Evolutionary conservation across 768 basidiomycete genomes (phyloP).

Genomic region (Cantharellus anzutake): DNA sequence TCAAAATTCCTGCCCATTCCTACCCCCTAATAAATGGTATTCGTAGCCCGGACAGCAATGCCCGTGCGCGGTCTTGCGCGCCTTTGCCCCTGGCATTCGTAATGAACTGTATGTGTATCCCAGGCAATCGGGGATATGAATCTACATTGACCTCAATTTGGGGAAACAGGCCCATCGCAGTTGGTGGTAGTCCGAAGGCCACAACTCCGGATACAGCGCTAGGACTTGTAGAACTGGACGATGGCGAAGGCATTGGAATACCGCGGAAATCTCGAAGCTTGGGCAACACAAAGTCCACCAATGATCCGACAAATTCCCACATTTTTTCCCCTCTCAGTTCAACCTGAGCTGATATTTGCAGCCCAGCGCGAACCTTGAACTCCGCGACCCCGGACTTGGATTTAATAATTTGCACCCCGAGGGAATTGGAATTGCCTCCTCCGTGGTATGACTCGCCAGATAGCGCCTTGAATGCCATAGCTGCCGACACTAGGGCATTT

Average conservation of each 20-base stretch:
- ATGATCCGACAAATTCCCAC: slow-evolving; percentile 80
- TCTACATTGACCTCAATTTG: slow-evolving; percentile 81
- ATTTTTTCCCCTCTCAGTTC: slow-evolving; percentile 79
- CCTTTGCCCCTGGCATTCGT: slow-evolving; percentile 78
- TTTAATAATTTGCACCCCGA: slow-evolving; percentile 53
- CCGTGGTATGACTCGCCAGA: slow-evolving; percentile 63
- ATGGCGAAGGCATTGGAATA: slow-evolving; percentile 54
- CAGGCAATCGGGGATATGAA: slow-evolving; percentile 65
- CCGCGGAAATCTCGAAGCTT: slow-evolving; percentile 82
- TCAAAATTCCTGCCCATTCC: neutral
- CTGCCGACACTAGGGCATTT: slow-evolving; percentile 54
- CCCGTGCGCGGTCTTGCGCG: slow-evolving; percentile 75
- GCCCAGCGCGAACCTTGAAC: slow-evolving; percentile 61
- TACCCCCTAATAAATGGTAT: slow-evolving; percentile 53
- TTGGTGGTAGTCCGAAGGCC: slow-evolving; percentile 66
- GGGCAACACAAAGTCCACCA: slow-evolving; percentile 91
- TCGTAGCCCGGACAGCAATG: slow-evolving; percentile 78
- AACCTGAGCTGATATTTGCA: slow-evolving; percentile 78
- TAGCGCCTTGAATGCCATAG: slow-evolving; percentile 75
- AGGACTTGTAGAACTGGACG: slow-evolving; percentile 49
- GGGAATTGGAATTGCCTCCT: slow-evolving; percentile 46
- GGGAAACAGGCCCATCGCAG: slow-evolving; percentile 81
- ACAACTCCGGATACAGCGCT: slow-evolving; percentile 75
- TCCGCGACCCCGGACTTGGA: slow-evolving; percentile 4
- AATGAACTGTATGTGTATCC: slow-evolving; percentile 88